Evolutionary conservation across 1,284 basidiomycete genomes (phyloP), one percentile per base, ranked within the genome.

Genomic region (Irpex sp.): DNA sequence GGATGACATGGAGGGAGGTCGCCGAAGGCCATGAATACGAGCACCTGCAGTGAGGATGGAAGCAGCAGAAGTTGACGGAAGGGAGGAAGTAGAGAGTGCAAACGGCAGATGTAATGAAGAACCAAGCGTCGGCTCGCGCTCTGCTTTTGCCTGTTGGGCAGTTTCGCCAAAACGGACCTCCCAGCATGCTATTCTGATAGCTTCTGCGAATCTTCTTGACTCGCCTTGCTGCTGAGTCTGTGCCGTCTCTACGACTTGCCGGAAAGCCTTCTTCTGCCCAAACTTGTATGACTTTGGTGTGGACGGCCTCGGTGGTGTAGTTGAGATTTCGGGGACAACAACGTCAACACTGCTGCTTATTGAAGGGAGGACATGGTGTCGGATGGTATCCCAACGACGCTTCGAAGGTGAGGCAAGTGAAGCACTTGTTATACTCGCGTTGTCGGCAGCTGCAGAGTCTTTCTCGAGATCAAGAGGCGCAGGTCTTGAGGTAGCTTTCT

Each of bases 231-330:
- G 55, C 38, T 65, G 64, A 36, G 76, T 76, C 17, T 81, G 80
- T 2, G 78, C 85, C 59, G 84, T 80, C 17, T 87, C 85, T 0
- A 87, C 86, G 5, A 87, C 83, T 34, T 88, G 84, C 37, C 83
- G 79, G 67, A 88, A 85, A 0, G 82, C 85, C 11, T 85, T 75
- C 57, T 78, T 76, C 40, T 78, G 79, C 4, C 81, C 80, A 57
- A 88, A 78, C n/a, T 82, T 77, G 58, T 84, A 85, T 5, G 79
- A 78, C 64, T 84, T 85, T 2, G 85, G 82, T 0, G 83, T 81
- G 4, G 73, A 70, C 5, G 77, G 72, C 2, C 74, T 69, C 5
- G 69, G 62, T 69, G 74, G 57, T 68, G 60, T 58, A 65, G 72
- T 68, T 38, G 68, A 66, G 58, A 62, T 68, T 59, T 51, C 73